phyloP scores from a whole-genome alignment of 768 basidiomycete species.

The Suillus sp. region DNA sequence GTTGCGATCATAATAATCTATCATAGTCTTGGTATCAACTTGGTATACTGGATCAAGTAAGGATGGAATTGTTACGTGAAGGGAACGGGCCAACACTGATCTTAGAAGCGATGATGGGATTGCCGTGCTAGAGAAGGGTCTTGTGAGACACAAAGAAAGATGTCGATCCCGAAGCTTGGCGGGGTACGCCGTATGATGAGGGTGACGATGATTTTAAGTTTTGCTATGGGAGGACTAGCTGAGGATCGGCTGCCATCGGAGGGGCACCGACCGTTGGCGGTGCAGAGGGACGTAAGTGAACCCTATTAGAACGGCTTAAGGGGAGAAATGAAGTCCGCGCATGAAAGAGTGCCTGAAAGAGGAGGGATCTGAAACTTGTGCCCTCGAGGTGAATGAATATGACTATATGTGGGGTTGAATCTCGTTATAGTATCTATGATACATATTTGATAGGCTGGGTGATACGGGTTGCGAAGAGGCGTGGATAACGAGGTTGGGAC shows the following conservation, averaged over 20 bases:
- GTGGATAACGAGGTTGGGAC: neutral
- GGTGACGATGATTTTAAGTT: slow-evolving; percentile 1
- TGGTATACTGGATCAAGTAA: slow-evolving; percentile 4
- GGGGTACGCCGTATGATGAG: no score
- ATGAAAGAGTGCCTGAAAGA: slow-evolving; percentile 24
- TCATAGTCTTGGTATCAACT: slow-evolving; percentile 5
- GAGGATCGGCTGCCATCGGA: slow-evolving; percentile 1
- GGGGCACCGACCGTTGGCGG: slow-evolving; percentile 20
- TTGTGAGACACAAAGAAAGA: no score
- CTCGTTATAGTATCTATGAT: slow-evolving; percentile 13
- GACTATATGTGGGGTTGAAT: slow-evolving; percentile 24
- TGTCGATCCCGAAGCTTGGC: slow-evolving; percentile 4
- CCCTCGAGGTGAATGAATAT: slow-evolving; percentile 24
- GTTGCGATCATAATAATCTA: neutral
- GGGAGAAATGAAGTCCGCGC: slow-evolving; percentile 27
- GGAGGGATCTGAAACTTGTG: slow-evolving; percentile 34
- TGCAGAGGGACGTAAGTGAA: slow-evolving; percentile 19
- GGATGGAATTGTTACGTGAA: slow-evolving; percentile 11
- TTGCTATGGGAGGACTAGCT: neutral
- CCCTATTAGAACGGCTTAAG: slow-evolving; percentile 26
- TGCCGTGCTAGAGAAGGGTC: no score
- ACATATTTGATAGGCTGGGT: slow-evolving; percentile 7
- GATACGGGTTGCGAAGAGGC: slow-evolving; percentile 26
- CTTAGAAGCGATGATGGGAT: slow-evolving; percentile 10
- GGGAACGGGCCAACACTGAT: slow-evolving; percentile 7